A percentile compares a stretch with the other conserved stretches of the same genome.
These are phyloP conservation scores for Coemansia sp. DNA, from an alignment of 192 early-diverging fungal species.

Conservation along the genomic window DNA sequence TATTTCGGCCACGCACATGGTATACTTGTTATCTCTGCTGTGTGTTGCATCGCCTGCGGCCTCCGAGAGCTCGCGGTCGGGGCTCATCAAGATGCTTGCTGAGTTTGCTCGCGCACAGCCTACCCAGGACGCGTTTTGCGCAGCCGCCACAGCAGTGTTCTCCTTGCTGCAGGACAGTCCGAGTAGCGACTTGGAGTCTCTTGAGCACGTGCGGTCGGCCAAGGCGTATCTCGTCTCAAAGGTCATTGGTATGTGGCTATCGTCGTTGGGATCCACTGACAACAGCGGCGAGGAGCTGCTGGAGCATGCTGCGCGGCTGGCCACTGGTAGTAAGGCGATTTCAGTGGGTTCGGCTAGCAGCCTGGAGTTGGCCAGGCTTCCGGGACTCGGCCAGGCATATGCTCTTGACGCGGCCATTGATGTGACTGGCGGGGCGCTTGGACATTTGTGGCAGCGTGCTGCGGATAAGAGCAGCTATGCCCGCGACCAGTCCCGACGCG, in stretches of 20 bases:
- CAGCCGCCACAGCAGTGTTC: slow-evolving; percentile 22
- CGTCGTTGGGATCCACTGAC: slow-evolving; percentile 3
- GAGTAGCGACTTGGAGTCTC: not conserved
- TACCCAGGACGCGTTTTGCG: slow-evolving; percentile 4
- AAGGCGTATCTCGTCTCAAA: slow-evolving; percentile 7
- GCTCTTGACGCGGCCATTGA: slow-evolving; percentile 2
- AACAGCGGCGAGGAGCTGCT: not conserved
- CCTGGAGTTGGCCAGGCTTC: slow-evolving; percentile 8
- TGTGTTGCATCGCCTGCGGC: slow-evolving; percentile 22
- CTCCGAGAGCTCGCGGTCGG: not conserved
- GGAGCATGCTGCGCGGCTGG: slow-evolving; percentile 18
- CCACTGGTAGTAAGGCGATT: not conserved
- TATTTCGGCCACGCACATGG: not conserved
- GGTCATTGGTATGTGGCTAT: slow-evolving; percentile 24
- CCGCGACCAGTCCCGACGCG: not conserved
- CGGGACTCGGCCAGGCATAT: slow-evolving; percentile 10
- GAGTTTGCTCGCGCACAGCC: not conserved
- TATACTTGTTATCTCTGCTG: slow-evolving; percentile 14
- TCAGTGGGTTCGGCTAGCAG: not conserved
- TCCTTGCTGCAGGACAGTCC: slow-evolving; percentile 10
- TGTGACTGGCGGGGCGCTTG: not conserved
- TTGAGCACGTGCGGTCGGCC: slow-evolving; percentile 1
- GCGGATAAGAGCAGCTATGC: not conserved
- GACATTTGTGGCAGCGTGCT: slow-evolving; percentile 10
- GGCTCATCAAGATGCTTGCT: slow-evolving; percentile 7